Evolutionary conservation across 2,329 filamentous ascomycete genomes (phyloP), one percentile per base, ranked within the genome.

Genomic region (Trichoderma guizhouense): DNA sequence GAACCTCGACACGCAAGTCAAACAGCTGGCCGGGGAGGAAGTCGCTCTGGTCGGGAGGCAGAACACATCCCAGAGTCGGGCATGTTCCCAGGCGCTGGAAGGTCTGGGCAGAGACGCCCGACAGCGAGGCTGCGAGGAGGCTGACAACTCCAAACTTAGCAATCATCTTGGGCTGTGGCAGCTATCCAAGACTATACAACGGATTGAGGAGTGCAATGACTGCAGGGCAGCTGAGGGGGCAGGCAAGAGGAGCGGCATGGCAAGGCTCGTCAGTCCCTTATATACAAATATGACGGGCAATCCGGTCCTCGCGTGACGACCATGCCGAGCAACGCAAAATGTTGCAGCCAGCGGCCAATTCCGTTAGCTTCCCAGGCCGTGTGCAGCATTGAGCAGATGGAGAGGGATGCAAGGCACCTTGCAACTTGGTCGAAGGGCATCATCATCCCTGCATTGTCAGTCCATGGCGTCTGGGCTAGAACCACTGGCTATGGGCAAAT

Each of bases 11-110:
- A 72, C 93, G 91, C 74, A 97, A 90, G 79, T 96, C 93, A 78
- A 96, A 96, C 80, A 89, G 91, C 82, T 96, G 93, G 14, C 93
- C 93, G 6, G 93, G 90, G 2, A 97, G 87, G 83, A 96, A 96
- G 77, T 96, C 93, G 74, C 91, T 90, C 83, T 89, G 87, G 75
- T 90, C 88, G 1, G 88, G 88, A 15, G 88, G 88, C 15, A 90
- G 81, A 61, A 90, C 82, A 75, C 88, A 90, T 74, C 88, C 88
- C 24, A 90, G 84, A 43, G 83, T 83, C 11, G 87, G 87, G 78
- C 88, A 90, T 30, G 85, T 85, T 73, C 88, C 88, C 21, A 90
- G 83, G 65, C 88, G 84, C 79, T 88, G 88, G 81, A 84, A 90
- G 36, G 87, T 89, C 82, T 90, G 88, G 36, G 85, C 87, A 51